These are phyloP conservation scores for Neurospora intermedia DNA, from an alignment of 495 filamentous ascomycete genomes.

Conservation along the genomic window DNA sequence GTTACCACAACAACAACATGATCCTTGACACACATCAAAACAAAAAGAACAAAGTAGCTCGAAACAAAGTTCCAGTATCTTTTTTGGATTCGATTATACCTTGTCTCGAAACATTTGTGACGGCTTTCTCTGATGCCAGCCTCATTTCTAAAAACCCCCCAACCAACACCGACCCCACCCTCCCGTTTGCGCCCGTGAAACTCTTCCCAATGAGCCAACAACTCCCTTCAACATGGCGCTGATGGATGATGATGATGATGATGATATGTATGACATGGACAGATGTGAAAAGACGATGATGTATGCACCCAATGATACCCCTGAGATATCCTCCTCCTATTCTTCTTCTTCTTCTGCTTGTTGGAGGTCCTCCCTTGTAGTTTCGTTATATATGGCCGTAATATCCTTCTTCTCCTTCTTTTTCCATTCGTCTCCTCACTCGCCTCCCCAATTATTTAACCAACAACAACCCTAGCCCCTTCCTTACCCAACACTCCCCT, in stretches of 20 bases:
- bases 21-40: neutral
- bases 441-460: conserved; percentile 10
- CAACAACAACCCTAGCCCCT: conserved; percentile 69
- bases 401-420: neutral
- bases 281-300: neutral
- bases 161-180: neutral
- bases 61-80: neutral
- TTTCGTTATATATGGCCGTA: neutral
- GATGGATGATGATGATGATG: neutral
- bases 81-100: neutral
- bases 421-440: neutral
- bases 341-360: neutral
- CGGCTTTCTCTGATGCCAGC: neutral
- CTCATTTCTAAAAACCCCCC: neutral
- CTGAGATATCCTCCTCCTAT: neutral
- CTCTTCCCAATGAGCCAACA: neutral
- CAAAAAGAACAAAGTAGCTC: neutral
- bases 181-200: neutral
- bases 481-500: conserved; percentile 91
- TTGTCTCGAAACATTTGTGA: neutral
- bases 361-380: neutral
- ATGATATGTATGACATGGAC: neutral
- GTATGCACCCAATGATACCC: neutral
- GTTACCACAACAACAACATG: neutral
- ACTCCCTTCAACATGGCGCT: neutral